phyloP scores from a whole-genome alignment of 1,284 basidiomycete genomes.

The Hymenochaete sp. region DNA sequence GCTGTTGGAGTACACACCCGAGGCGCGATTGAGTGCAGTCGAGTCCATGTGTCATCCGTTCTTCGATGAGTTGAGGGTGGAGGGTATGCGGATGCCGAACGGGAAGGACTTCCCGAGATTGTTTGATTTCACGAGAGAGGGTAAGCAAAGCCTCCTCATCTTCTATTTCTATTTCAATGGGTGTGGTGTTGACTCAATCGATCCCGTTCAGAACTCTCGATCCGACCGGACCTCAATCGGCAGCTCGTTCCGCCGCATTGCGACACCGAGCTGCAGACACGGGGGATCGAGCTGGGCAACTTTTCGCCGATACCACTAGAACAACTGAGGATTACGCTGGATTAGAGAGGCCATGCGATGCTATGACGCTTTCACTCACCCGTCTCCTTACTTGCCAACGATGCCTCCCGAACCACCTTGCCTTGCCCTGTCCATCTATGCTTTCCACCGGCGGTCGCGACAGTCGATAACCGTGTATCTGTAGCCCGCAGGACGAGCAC shows the following conservation, averaged over 20 bases:
- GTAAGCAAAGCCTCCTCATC: slow-evolving; percentile 42
- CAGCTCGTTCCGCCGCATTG: slow-evolving; percentile 86
- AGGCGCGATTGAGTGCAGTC: slow-evolving; percentile 82
- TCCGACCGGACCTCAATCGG: slow-evolving; percentile 89
- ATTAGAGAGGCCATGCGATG: slow-evolving; percentile 46
- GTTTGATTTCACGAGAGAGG: slow-evolving; percentile 95
- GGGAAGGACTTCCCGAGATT: slow-evolving; percentile 92
- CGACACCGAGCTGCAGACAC: slow-evolving; percentile 80
- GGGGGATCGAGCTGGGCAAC: slow-evolving; percentile 82
- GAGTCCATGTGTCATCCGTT: slow-evolving; percentile 95
- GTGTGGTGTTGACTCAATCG: not conserved
- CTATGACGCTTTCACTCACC: no score
- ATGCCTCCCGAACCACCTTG: no score
- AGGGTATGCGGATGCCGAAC: slow-evolving; percentile 91
- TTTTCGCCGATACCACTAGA: slow-evolving; percentile 94
- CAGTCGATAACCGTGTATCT: slow-evolving; percentile 13
- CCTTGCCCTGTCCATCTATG: no score
- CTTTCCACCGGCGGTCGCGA: slow-evolving; percentile 3
- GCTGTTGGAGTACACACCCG: slow-evolving; percentile 95
- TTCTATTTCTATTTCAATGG: not conserved
- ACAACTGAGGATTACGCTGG: slow-evolving; percentile 83
- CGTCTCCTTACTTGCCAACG: no score
- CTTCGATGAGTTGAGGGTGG: slow-evolving; percentile 91
- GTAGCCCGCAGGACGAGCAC: slow-evolving; percentile 17
- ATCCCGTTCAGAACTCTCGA: slow-evolving; percentile 72